Base-by-base conservation (phyloP, 257 asterid species). In the Fraxinus quadrangulata region DNA sequence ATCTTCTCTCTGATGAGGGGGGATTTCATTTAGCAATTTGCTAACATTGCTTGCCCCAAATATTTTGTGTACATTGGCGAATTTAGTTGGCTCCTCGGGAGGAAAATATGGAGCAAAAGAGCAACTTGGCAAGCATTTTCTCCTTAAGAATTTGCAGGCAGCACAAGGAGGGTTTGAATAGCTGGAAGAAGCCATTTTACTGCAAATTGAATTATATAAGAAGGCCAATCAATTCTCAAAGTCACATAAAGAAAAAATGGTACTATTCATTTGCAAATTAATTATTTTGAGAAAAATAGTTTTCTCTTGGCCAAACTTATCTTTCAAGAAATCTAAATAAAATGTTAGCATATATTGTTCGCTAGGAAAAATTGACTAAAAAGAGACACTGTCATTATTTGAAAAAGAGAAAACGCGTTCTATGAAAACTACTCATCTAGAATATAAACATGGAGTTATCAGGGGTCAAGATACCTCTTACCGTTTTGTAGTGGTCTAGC, bases 31-130 rank as follows among this genome's bases (percentile, higher is more conserved):
- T 2, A 92, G 88, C 75, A 92, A 87, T 77, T 92, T 92, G 73
- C 91, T 83, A 1, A 92, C 94, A 78, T 92, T 92, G 85, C 96
- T 89, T 13, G 97, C 94, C 1, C 96, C 97, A 81, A 92, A 92
- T 42, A 92, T 81, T 51, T 83, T 88, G 91, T 92, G 97, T 0
- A 92, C 97, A 59, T 88, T 88, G 59, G 84, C 71, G 70, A 92
- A 92, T 76, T 92, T 92, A 1, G 81, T 80, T 0, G 97, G 96
- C n/a, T 92, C 93, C 63, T 92, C 97, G 1, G 97, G 93, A 3
- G 96, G 97, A 34, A 93, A 93, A 78, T 88, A 88, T 4, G 97
- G 89, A 0, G 94, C 86, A 39, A 88, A 93, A 0, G 82, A 37
- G 87, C 97, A 93, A 37, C 86, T 88, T 17, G 96, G 86, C 39